Percentiles rank a stretch among this genome's conserved stretches.
Conservation (phyloP, 768 basidiomycete genomes). For the Gloeopeniophorella convolvens region DNA sequence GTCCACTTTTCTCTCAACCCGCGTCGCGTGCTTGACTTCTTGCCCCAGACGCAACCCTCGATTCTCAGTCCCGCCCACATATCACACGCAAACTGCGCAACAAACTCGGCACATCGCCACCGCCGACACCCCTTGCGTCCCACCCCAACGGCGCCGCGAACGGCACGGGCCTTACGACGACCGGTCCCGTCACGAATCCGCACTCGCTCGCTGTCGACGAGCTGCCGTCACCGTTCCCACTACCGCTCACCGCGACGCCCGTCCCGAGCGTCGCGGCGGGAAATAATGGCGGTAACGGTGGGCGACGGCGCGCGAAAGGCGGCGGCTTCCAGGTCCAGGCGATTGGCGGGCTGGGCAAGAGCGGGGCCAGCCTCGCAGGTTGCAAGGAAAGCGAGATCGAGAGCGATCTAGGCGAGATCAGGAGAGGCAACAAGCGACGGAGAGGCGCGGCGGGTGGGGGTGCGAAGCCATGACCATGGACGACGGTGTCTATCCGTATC, state of each 20-base stretch:
- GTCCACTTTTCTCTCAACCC: slow-evolving; percentile 22
- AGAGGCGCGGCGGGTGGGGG: slow-evolving; percentile 31
- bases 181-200: slow-evolving; percentile 68
- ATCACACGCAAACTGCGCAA: slow-evolving; percentile 82
- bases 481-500: not conserved
- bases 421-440: slow-evolving; percentile 64
- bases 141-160: slow-evolving; percentile 32
- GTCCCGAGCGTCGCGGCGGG: slow-evolving; percentile 28
- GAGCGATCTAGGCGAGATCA: slow-evolving; percentile 69
- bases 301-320: slow-evolving; percentile 32
- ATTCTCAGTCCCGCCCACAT: slow-evolving; percentile 70
- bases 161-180: slow-evolving; percentile 32
- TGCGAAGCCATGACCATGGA: slow-evolving; percentile 19
- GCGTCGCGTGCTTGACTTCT: not conserved
- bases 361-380: slow-evolving; percentile 45
- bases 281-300: slow-evolving; percentile 24
- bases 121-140: slow-evolving; percentile 58
- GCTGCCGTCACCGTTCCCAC: slow-evolving; percentile 78
- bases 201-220: slow-evolving; percentile 84
- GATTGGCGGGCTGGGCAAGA: slow-evolving; percentile 69
- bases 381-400: slow-evolving; percentile 70
- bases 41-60: slow-evolving; percentile 59
- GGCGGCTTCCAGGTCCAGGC: slow-evolving; percentile 49
- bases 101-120: slow-evolving; percentile 69
- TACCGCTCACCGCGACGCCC: slow-evolving; percentile 57